Evolutionary conservation across 2,329 filamentous ascomycete genomes (phyloP).

Genomic region (Fusarium sp.): DNA sequence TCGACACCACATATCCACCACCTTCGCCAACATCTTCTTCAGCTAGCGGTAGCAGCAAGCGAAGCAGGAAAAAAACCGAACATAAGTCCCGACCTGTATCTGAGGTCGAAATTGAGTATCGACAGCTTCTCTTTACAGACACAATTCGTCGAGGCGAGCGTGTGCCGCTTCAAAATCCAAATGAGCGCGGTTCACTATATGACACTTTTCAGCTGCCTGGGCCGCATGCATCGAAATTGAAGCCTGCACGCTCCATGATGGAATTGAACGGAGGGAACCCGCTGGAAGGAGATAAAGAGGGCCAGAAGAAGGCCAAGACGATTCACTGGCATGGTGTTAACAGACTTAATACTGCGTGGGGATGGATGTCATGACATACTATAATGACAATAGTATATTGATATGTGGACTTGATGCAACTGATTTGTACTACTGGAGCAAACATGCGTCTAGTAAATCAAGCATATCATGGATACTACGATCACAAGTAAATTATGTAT

Average conservation of each 20-base stretch:
- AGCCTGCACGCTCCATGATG: conserved; percentile 46
- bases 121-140: conserved; percentile 35
- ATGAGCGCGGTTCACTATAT: conserved; percentile 41
- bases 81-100: conserved; percentile 21
- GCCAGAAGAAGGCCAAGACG: conserved; percentile 40
- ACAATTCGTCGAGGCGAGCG: conserved; percentile 30
- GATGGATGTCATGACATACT: conserved; percentile 46
- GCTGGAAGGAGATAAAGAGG: conserved; percentile 31
- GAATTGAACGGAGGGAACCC: conserved; percentile 44
- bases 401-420: not conserved
- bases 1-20: conserved; percentile 27
- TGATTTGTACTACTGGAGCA: too few species aligned
- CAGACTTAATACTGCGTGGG: conserved; percentile 49
- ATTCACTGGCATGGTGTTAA: conserved; percentile 50
- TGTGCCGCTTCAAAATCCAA: conserved; percentile 35
- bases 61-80: conserved; percentile 7
- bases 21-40: conserved; percentile 18
- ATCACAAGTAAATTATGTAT: not conserved
- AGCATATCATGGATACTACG: not conserved
- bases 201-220: conserved; percentile 46
- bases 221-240: conserved; percentile 39
- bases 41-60: conserved; percentile 12
- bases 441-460: too few species aligned
- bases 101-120: conserved; percentile 36
- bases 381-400: not conserved